A percentile compares a stretch with the other conserved stretches of the same genome.
phyloP scores from a whole-genome alignment of 176 grass and related monocot species.

The Oryza meridionalis region DNA sequence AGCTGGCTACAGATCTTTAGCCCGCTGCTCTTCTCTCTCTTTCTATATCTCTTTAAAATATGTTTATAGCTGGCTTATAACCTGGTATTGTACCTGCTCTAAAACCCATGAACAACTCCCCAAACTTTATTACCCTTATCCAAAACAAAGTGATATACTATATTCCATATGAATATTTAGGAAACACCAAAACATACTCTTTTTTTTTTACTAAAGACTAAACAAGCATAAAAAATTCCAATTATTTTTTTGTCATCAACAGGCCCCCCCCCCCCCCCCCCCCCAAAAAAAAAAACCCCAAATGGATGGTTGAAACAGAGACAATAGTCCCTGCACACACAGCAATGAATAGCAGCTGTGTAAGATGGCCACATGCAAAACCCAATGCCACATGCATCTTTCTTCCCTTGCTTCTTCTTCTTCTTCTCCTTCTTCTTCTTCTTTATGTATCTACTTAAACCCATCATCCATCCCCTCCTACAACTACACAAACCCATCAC shows the following conservation, averaged over 20 bases:
- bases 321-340: slow-evolving; percentile 24
- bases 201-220: background rate
- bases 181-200: background rate
- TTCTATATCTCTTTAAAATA: too few species aligned
- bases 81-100: too few species aligned
- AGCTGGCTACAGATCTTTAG: too few species aligned
- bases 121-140: background rate
- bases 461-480: slow-evolving; percentile 24
- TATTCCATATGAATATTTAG: background rate
- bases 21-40: too few species aligned
- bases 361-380: slow-evolving; percentile 39
- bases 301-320: slow-evolving; percentile 39
- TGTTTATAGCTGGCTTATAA: too few species aligned
- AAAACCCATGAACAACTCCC: background rate
- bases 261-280: background rate
- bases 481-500: slow-evolving; percentile 36
- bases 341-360: slow-evolving; percentile 39
- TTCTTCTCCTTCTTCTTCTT: slow-evolving; percentile 12
- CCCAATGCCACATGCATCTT: slow-evolving; percentile 39
- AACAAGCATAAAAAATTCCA: background rate
- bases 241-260: background rate
- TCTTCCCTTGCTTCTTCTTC: slow-evolving; percentile 8
- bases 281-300: background rate
- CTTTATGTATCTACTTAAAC: slow-evolving; percentile 45
- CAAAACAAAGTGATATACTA: background rate